phyloP scores from a whole-genome alignment of 2,329 filamentous ascomycete genomes.

The Stenocarpella maydis region DNA sequence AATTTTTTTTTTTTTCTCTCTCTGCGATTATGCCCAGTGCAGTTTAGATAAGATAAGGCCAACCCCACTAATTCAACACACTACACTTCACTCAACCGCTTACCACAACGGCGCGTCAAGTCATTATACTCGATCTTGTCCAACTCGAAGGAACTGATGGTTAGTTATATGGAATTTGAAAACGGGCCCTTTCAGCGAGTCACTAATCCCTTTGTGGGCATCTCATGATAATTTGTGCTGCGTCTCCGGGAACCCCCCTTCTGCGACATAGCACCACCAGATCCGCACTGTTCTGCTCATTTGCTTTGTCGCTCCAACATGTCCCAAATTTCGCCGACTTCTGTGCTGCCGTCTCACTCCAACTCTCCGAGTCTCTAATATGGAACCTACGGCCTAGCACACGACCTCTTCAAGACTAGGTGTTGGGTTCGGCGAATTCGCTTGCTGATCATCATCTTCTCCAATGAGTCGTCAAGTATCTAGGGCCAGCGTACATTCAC shows the following conservation, averaged over 20 bases:
- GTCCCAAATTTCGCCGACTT: neutral
- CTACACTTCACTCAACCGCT: neutral
- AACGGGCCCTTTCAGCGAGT: too few relatives aligned
- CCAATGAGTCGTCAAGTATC: neutral
- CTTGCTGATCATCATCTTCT: neutral
- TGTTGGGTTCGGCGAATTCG: too few relatives aligned
- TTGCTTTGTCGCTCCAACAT: too few relatives aligned
- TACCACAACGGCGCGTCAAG: neutral
- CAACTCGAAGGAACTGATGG: too few relatives aligned
- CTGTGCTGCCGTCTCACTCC: neutral
- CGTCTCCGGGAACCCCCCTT: too few relatives aligned
- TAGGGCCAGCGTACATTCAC: neutral
- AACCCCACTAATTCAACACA: neutral
- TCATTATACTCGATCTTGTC: neutral
- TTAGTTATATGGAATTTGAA: too few relatives aligned
- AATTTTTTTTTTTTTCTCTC: neutral
- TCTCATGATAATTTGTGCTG: neutral
- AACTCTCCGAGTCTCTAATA: neutral
- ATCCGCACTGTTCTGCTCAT: neutral
- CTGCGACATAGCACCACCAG: too few relatives aligned
- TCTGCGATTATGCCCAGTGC: neutral
- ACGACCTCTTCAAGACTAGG: neutral
- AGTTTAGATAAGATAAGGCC: conserved; percentile 32
- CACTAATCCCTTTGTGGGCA: too few relatives aligned
- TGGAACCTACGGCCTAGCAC: neutral